Evolutionary conservation across 768 basidiomycete species (phyloP), one percentile per base, ranked within the genome.

Genomic region (Mycena belliarum): DNA sequence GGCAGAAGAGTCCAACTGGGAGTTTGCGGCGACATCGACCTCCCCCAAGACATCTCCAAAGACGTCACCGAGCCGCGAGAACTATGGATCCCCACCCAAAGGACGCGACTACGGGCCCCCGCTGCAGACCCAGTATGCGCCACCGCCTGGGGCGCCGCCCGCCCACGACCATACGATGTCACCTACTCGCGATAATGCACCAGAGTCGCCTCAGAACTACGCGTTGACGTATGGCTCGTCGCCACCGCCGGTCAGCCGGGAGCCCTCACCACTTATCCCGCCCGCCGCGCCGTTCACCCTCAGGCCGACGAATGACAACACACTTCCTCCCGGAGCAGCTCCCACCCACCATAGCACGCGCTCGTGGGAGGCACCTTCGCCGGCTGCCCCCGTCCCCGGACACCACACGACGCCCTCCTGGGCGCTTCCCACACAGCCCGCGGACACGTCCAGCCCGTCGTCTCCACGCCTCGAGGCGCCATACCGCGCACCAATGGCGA

Each of bases 401-500:
- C 62, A 63, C 25, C 57, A 63, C 32, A 52, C 51, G 12, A 63
- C 58, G 38, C 62, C 62, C 11, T 60, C 58, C 2, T 63, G 62
- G 62, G 58, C 62, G 9, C 9, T 59, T 1, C 50, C 60, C 40
- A 47, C 52, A 8, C 35, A 48, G 24, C 46, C 57, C 23, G 40
- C 23, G 6, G 49, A 55, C 25, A 11, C 7, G n/a, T 26, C 35
- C 16, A 49, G 58, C 28, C 57, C 51, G 37, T 67, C 61, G 1
- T 66, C 64, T 57, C 60, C 57, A 60, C 50, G 53, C 33, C 56
- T 62, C 65, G 64, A 49, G 24, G 61, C 69, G 24, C 57, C 65
- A 29, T 73, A 73, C 42, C 69, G 69, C 7, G 70, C 70, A 5
- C 64, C 69, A 0, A 46, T 63, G 20, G 72, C 70, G 59, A 67